Percentiles rank a stretch among this genome's conserved stretches.
phyloP scores from a whole-genome alignment of 345 rosid species.

The Toxicodendron radicans region DNA sequence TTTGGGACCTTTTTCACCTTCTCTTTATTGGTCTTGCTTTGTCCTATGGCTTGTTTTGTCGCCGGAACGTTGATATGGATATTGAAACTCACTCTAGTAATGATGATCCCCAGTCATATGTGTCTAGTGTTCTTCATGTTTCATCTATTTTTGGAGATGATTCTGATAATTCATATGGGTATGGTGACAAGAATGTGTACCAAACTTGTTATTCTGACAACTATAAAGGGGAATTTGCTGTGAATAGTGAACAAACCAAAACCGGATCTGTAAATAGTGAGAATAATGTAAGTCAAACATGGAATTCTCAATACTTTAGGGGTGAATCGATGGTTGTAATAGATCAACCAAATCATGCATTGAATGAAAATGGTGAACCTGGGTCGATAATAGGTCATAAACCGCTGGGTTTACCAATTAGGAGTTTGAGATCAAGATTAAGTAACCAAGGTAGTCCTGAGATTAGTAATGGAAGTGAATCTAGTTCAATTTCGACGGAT shows the following conservation, averaged over 20 bases:
- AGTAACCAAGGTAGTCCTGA: constrained; percentile 21
- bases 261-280: constrained; percentile 7
- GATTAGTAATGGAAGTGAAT: constrained; percentile 33
- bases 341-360: constrained; percentile 47
- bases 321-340: constrained; percentile 55
- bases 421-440: constrained; percentile 58
- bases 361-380: constrained; percentile 33
- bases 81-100: constrained; percentile 24
- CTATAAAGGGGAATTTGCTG: background rate
- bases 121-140: constrained; percentile 48
- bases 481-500: constrained; percentile 29
- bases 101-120: constrained; percentile 49
- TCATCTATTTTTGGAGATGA: constrained; percentile 64
- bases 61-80: constrained; percentile 44
- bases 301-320: constrained; percentile 61
- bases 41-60: constrained; percentile 81
- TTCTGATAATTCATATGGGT: constrained; percentile 42
- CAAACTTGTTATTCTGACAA: constrained; percentile 17
- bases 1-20: constrained; percentile 76
- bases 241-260: no score
- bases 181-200: constrained; percentile 33
- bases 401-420: constrained; percentile 77
- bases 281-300: constrained; percentile 43
- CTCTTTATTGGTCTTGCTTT: constrained; percentile 80
- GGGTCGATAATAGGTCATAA: constrained; percentile 25